A percentile compares a stretch with the other conserved stretches of the same genome.
These are phyloP conservation scores for Botrytis hyacinthi DNA, from an alignment of 2,329 filamentous ascomycete species.

Conservation along the genomic window DNA sequence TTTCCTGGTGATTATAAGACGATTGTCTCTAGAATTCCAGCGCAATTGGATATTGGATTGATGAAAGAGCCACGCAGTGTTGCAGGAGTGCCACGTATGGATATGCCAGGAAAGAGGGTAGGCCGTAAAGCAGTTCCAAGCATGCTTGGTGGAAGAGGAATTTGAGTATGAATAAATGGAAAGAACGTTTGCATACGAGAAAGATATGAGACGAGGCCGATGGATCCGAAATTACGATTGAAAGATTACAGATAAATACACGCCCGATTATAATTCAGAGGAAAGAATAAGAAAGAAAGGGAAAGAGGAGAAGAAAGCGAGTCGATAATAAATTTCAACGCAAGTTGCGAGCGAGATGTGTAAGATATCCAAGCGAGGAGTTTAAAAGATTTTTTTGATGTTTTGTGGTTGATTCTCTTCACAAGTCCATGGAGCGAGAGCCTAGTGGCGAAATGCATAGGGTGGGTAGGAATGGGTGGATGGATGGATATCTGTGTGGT, in stretches of 20 bases:
- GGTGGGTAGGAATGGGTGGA: background rate
- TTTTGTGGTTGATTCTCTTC: background rate
- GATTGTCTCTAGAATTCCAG: constrained; percentile 66
- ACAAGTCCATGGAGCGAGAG: constrained; percentile 8
- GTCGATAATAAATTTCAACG: constrained; percentile 1
- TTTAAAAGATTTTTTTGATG: constrained; percentile 8
- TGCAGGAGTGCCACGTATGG: constrained; percentile 73
- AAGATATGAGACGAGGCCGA: background rate
- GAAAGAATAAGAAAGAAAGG: background rate
- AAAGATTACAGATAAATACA: constrained; percentile 10
- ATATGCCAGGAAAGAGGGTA: constrained; percentile 37
- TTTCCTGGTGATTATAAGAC: constrained; percentile 62
- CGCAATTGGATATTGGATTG: constrained; percentile 77
- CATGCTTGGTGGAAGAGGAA: constrained; percentile 31
- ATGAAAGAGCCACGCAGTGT: constrained; percentile 93
- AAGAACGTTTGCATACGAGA: background rate
- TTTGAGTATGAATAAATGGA: constrained; percentile 1
- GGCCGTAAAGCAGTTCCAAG: constrained; percentile 40
- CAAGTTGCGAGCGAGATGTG: constrained; percentile 14
- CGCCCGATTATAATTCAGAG: background rate
- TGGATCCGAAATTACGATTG: constrained; percentile 4
- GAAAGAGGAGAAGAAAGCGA: background rate
- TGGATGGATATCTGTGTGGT: constrained; percentile 8
- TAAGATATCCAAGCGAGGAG: constrained; percentile 17
- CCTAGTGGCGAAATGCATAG: constrained; percentile 6